A percentile compares a stretch with the other conserved stretches of the same genome.
These are phyloP conservation scores for Oryza meyeriana DNA, from an alignment of 176 grass and related monocot species.

Conservation along the genomic window DNA sequence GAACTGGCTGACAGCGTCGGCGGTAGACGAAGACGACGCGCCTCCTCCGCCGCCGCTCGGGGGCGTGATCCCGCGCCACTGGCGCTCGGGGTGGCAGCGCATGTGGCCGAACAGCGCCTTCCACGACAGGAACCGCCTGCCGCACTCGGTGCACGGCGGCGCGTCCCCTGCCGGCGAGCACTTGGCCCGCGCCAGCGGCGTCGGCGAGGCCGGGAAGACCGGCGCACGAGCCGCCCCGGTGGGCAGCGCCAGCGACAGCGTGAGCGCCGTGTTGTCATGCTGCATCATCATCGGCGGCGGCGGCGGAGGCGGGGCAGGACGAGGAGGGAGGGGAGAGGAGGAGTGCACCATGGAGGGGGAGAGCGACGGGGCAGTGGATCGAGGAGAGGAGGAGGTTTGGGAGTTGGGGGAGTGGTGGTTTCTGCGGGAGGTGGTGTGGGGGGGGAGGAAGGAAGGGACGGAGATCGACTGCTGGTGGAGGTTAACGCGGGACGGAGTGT, in stretches of 20 bases:
- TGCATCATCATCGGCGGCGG: not conserved
- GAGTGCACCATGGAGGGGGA: no score
- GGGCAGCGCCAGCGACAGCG: slow-evolving; percentile 25
- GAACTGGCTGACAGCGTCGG: not conserved
- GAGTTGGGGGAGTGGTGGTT: no score
- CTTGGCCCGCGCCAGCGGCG: not conserved
- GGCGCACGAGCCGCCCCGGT: no score
- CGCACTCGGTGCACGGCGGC: slow-evolving; percentile 53
- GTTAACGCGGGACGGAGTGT: no score
- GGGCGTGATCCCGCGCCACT: slow-evolving; percentile 57
- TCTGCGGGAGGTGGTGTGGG: no score
- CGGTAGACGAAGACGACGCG: not conserved
- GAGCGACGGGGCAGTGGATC: no score
- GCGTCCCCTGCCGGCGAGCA: not conserved
- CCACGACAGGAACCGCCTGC: slow-evolving; percentile 38
- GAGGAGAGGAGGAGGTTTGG: no score
- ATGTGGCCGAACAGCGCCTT: slow-evolving; percentile 81
- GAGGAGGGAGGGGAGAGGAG: not conserved
- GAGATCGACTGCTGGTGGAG: no score
- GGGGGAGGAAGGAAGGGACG: no score
- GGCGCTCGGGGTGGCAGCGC: slow-evolving; percentile 69
- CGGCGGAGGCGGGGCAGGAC: not conserved
- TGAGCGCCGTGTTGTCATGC: slow-evolving; percentile 21
- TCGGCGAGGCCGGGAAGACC: not conserved
- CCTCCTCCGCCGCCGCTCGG: not conserved